These are phyloP conservation scores for Tulasnella sp. DNA, from an alignment of 768 basidiomycete species.

Conservation along the genomic window DNA sequence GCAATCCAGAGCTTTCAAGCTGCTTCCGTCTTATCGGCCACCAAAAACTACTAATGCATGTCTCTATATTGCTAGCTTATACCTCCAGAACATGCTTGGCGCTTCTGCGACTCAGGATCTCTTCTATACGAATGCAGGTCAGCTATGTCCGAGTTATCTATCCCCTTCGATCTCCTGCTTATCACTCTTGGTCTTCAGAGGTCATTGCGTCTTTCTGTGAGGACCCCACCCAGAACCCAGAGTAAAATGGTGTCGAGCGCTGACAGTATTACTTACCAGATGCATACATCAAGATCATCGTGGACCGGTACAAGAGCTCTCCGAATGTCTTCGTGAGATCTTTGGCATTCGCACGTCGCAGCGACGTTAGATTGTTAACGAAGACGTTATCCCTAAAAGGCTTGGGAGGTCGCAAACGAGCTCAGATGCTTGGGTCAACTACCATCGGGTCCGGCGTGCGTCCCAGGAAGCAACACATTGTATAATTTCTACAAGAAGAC, in stretches of 20 bases:
- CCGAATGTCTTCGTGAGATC: slow-evolving; percentile 3
- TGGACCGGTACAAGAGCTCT: slow-evolving; percentile 16
- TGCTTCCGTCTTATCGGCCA: too few relatives aligned
- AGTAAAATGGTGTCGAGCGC: slow-evolving; percentile 8
- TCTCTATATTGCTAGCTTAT: too few relatives aligned
- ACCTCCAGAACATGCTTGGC: too few relatives aligned
- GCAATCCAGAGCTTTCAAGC: too few relatives aligned
- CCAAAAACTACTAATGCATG: too few relatives aligned
- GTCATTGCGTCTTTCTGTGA: slow-evolving; percentile 23
- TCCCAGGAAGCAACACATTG: slow-evolving; percentile 36
- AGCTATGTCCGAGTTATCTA: neutral
- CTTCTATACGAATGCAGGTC: neutral
- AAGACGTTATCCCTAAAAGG: too few relatives aligned
- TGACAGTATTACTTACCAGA: slow-evolving; percentile 23
- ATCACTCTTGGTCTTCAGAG: too few relatives aligned
- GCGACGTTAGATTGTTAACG: neutral
- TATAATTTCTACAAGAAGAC: slow-evolving; percentile 42
- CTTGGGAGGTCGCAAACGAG: neutral
- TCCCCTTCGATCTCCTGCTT: too few relatives aligned
- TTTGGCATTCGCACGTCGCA: too few relatives aligned
- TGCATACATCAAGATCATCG: slow-evolving; percentile 13
- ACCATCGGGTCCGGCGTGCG: slow-evolving; percentile 37
- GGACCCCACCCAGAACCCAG: slow-evolving; percentile 21
- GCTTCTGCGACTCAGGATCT: slow-evolving; percentile 7
- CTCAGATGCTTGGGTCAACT: slow-evolving; percentile 22